Conservation (phyloP, 495 filamentous ascomycete species). For the Trypethelium eluteriae region DNA sequence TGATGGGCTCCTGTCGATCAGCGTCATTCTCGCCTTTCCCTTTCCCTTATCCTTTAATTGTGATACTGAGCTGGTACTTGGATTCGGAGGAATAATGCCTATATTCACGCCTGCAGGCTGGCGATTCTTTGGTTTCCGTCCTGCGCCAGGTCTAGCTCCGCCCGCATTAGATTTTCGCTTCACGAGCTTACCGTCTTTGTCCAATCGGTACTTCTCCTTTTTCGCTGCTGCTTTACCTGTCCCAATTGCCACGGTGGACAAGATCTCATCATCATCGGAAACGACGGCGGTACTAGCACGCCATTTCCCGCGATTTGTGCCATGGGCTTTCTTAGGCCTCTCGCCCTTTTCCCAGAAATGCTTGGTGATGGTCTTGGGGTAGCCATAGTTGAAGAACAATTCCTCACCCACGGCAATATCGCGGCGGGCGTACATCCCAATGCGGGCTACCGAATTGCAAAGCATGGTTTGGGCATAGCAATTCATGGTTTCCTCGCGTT, state of each 20-base stretch:
- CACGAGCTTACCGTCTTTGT: conserved; percentile 5
- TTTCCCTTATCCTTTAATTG: not conserved
- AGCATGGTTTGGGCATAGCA: conserved; percentile 53
- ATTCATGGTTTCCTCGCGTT: conserved; percentile 39
- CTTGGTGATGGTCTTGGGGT: conserved; percentile 6
- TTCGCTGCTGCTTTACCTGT: not conserved
- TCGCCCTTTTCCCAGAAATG: conserved; percentile 6
- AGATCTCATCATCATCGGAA: not conserved
- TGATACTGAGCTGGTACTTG: not conserved
- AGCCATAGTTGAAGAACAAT: conserved; percentile 59
- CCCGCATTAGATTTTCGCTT: conserved; percentile 6
- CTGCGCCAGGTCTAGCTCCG: not conserved
- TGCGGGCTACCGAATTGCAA: conserved; percentile 58
- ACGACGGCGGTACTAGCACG: not conserved
- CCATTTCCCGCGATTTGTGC: not conserved
- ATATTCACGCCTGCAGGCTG: not conserved
- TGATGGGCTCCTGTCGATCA: not conserved
- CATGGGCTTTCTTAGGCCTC: not conserved
- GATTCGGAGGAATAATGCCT: conserved; percentile 6
- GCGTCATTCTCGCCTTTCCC: not conserved
- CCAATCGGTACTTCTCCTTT: not conserved
- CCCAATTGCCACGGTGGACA: not conserved
- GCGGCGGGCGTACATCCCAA: conserved; percentile 55
- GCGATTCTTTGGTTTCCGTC: conserved; percentile 5
- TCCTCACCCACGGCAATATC: conserved; percentile 58